Conservation (phyloP, 2,329 filamentous ascomycete genomes). For the Trichoderma atrobrunneum region DNA sequence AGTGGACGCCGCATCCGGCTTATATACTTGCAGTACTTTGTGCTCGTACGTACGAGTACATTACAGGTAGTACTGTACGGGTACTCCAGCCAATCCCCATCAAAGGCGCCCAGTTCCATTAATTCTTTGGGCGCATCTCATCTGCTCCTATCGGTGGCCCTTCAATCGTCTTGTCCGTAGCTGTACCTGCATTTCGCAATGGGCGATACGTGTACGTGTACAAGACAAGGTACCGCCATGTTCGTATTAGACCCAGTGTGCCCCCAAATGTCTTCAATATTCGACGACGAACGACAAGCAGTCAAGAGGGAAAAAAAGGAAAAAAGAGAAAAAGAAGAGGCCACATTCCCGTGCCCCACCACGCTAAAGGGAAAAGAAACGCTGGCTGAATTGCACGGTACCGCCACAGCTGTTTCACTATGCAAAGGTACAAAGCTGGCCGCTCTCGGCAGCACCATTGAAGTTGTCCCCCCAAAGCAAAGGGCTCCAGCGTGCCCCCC, state of each 20-base stretch:
- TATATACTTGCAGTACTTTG: neutral
- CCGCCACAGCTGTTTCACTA: conserved; percentile 11
- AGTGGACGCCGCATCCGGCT: conserved; percentile 7
- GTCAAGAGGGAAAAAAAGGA: neutral
- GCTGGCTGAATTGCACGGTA: conserved; percentile 3
- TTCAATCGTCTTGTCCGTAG: neutral
- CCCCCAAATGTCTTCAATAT: neutral
- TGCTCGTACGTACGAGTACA: neutral
- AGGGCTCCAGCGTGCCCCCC: neutral
- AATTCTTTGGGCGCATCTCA: neutral
- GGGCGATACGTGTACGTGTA: neutral
- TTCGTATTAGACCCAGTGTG: neutral
- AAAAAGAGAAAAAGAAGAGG: neutral
- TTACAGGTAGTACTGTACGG: neutral
- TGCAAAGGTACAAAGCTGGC: neutral
- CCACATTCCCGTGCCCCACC: conserved; percentile 10
- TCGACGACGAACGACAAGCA: neutral
- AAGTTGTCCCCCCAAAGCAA: neutral
- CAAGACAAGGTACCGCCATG: neutral
- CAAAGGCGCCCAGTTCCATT: neutral
- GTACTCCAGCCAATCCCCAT: neutral
- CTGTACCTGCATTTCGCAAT: neutral
- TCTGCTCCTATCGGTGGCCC: neutral
- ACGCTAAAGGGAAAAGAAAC: conserved; percentile 7
- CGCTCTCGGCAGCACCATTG: neutral